Evolutionary conservation across 805 yeast genomes (phyloP).

Genomic region (Starmerella powellii): DNA sequence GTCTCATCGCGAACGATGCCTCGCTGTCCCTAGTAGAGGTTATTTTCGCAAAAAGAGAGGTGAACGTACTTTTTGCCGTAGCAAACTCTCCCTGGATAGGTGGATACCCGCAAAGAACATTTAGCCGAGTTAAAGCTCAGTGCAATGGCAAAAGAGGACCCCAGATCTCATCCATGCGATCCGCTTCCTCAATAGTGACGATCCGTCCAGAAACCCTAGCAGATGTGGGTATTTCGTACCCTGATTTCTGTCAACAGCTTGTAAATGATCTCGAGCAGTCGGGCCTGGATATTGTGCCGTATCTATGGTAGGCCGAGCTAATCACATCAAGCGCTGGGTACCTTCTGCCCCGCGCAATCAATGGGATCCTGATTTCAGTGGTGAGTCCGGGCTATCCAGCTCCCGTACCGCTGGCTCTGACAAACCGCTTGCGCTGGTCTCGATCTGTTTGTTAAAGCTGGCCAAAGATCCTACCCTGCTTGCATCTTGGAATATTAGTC

Average conservation of each 20-base stretch:
- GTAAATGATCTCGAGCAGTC: slow-evolving; percentile 10
- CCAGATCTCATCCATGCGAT: slow-evolving; percentile 9
- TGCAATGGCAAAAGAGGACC: background rate
- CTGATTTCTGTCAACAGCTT: slow-evolving; percentile 8
- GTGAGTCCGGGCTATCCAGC: background rate
- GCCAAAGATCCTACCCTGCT: slow-evolving; percentile 5
- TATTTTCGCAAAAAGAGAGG: background rate
- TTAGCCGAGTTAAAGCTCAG: slow-evolving; percentile 7
- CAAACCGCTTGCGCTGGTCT: slow-evolving; percentile 2
- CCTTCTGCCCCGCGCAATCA: background rate
- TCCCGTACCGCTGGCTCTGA: background rate
- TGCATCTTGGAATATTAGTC: background rate
- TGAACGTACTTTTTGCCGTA: slow-evolving; percentile 2
- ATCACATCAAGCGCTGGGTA: background rate
- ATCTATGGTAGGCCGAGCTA: background rate
- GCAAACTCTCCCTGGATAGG: slow-evolving; percentile 19
- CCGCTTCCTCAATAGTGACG: slow-evolving; percentile 4
- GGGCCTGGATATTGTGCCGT: slow-evolving; percentile 6
- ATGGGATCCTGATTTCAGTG: slow-evolving; percentile 3
- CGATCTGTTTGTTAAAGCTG: background rate
- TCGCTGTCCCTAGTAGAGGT: background rate
- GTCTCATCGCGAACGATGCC: slow-evolving; percentile 1
- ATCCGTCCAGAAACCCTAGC: slow-evolving; percentile 6
- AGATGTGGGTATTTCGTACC: slow-evolving; percentile 1
- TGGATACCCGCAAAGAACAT: slow-evolving; percentile 14